phyloP scores from a whole-genome alignment of 805 yeast species.

The Ascoidea tarda region DNA sequence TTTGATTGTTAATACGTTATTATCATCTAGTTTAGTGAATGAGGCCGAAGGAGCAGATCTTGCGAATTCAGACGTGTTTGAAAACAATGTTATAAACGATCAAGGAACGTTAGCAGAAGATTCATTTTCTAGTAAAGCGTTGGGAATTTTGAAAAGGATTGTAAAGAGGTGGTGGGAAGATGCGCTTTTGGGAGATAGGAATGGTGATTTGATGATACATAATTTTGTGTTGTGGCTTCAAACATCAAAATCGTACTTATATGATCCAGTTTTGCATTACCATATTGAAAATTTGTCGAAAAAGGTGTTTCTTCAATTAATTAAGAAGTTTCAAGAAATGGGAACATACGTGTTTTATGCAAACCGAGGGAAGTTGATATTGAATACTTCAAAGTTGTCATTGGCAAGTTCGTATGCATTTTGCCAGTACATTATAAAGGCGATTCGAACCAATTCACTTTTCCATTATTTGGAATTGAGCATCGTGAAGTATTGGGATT shows the following conservation, averaged over 20 bases:
- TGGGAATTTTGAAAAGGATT: slow-evolving; percentile 54
- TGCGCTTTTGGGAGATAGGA: slow-evolving; percentile 38
- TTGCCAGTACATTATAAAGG: slow-evolving; percentile 68
- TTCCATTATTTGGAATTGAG: slow-evolving; percentile 70
- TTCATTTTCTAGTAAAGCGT: slow-evolving; percentile 65
- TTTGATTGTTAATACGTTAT: slow-evolving; percentile 70
- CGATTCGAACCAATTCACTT: slow-evolving; percentile 66
- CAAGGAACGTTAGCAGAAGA: slow-evolving; percentile 53
- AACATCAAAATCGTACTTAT: slow-evolving; percentile 54
- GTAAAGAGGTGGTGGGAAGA: slow-evolving; percentile 92
- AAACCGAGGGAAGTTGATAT: slow-evolving; percentile 55
- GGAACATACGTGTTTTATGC: slow-evolving; percentile 78
- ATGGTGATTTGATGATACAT: slow-evolving; percentile 41
- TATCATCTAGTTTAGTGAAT: slow-evolving; percentile 71
- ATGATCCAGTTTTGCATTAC: slow-evolving; percentile 67
- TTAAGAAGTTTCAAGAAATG: slow-evolving; percentile 42
- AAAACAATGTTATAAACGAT: slow-evolving; percentile 6
- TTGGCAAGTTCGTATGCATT: slow-evolving; percentile 87
- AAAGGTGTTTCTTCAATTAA: slow-evolving; percentile 66
- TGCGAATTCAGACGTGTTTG: slow-evolving; percentile 23
- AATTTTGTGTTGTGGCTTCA: slow-evolving; percentile 66
- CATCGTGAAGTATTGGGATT: slow-evolving; percentile 78
- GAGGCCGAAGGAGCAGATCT: slow-evolving; percentile 81
- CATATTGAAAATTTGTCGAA: slow-evolving; percentile 81
- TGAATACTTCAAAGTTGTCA: slow-evolving; percentile 60